Percentiles rank a stretch among this genome's conserved stretches.
Evolutionary conservation across 805 yeast genomes (phyloP).

Genomic region (Pichia exigua): DNA sequence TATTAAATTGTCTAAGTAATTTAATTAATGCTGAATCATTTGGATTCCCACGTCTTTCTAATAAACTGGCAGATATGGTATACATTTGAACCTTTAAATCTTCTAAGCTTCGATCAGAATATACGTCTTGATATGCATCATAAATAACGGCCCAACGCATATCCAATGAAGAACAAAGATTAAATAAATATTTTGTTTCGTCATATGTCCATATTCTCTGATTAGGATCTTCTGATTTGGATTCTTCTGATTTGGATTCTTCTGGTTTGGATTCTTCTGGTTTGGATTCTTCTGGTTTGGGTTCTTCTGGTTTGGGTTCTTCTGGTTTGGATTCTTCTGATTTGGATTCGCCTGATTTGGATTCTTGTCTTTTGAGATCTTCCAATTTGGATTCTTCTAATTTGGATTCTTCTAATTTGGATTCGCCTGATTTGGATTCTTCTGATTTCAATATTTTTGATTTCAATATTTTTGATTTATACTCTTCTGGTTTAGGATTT

Average conservation of each 20-base stretch:
- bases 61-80: conserved; percentile 49
- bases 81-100: conserved; percentile 83
- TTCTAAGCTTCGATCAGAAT: conserved; percentile 52
- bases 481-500: not conserved
- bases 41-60: conserved; percentile 30
- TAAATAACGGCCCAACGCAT: conserved; percentile 62
- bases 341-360: not conserved
- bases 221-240: not conserved
- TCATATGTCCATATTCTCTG: conserved; percentile 52
- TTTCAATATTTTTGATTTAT: not conserved
- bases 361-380: not conserved
- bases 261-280: not conserved
- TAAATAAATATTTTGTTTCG: conserved; percentile 76
- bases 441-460: not conserved
- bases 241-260: not conserved
- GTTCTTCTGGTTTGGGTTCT: not conserved
- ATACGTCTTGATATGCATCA: conserved; percentile 45
- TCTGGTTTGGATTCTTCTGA: not conserved
- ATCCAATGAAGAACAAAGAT: conserved; percentile 50
- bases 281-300: not conserved
- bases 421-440: not conserved
- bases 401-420: not conserved
- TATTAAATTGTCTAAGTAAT: conserved; percentile 55
- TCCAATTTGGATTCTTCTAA: not conserved
- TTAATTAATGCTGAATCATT: conserved; percentile 45